These are phyloP conservation scores for Crithidia bombi DNA, from an alignment of 208 protist species.

Conservation along the genomic window DNA sequence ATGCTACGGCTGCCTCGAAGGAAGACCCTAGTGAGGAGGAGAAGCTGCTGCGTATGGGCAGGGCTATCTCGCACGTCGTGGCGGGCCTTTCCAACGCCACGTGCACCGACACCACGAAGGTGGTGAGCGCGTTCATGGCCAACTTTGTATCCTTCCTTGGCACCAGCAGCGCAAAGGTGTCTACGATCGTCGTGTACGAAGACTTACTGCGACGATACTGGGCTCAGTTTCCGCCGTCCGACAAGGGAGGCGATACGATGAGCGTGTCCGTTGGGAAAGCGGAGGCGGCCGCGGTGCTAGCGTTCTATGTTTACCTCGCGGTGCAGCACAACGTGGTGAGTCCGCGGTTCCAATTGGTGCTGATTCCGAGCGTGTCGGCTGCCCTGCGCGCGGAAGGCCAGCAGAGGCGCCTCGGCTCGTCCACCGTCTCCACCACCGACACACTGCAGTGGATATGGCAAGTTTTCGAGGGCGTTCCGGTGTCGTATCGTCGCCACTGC, in stretches of 20 bases:
- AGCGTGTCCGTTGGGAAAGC: not conserved
- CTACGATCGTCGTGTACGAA: conserved; percentile 45
- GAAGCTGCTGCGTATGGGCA: conserved; percentile 12
- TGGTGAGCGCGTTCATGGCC: conserved; percentile 28
- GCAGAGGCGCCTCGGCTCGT: conserved; percentile 6
- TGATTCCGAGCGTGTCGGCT: conserved; percentile 34
- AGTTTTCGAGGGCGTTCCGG: conserved; percentile 6
- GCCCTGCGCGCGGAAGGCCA: conserved; percentile 9
- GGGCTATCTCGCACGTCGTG: conserved; percentile 19
- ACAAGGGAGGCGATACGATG: not conserved
- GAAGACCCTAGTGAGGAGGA: conserved; percentile 1
- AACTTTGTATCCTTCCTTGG: conserved; percentile 51
- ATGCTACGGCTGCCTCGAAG: not conserved
- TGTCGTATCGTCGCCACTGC: conserved; percentile 13
- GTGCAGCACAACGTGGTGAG: conserved; percentile 37
- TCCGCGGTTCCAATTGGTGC: conserved; percentile 41
- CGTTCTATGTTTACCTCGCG: conserved; percentile 41
- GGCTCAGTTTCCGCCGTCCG: conserved; percentile 22
- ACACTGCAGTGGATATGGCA: conserved; percentile 9
- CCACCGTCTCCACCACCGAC: conserved; percentile 14
- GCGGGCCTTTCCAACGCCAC: not conserved
- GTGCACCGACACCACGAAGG: conserved; percentile 7
- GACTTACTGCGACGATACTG: conserved; percentile 48
- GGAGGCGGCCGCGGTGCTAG: conserved; percentile 44
- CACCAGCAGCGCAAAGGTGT: conserved; percentile 31